These are phyloP conservation scores for Myriosclerotinia duriaeana DNA, from an alignment of 2,329 filamentous ascomycete species.

Conservation along the genomic window DNA sequence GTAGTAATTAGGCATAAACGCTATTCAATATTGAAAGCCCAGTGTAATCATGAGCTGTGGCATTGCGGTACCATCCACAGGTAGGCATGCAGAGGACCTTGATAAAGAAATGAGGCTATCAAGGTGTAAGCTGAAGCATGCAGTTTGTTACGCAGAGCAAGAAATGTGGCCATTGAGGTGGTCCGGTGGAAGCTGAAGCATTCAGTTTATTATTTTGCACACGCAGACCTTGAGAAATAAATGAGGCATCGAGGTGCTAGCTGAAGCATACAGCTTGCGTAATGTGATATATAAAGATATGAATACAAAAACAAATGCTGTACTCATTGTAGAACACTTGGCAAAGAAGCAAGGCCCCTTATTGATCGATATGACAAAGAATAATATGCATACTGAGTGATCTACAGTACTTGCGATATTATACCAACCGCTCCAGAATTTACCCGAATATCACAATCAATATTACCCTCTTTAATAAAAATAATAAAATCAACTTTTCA, in stretches of 20 bases:
- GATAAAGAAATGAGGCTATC: background rate
- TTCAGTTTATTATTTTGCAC: no score
- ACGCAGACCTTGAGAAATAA: no score
- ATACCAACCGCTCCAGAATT: no score
- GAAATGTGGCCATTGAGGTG: no score
- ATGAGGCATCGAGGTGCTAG: no score
- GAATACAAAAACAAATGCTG: background rate
- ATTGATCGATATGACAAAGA: background rate
- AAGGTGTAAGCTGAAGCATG: background rate
- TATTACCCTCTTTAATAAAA: no score
- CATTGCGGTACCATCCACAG: background rate
- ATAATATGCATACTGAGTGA: background rate
- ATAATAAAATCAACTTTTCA: no score
- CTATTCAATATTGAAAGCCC: background rate
- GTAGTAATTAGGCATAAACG: background rate
- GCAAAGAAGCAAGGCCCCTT: background rate
- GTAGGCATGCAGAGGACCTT: background rate
- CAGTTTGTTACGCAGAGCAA: background rate
- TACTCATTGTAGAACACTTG: background rate
- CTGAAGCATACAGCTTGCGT: no score
- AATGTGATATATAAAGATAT: background rate
- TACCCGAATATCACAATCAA: no score
- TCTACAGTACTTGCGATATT: no score
- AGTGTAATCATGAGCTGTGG: background rate
- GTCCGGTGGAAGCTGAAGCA: no score